Evolutionary conservation across 2,329 filamentous ascomycete genomes (phyloP).

Genomic region (Nothophaeocryptopus gaeumannii): DNA sequence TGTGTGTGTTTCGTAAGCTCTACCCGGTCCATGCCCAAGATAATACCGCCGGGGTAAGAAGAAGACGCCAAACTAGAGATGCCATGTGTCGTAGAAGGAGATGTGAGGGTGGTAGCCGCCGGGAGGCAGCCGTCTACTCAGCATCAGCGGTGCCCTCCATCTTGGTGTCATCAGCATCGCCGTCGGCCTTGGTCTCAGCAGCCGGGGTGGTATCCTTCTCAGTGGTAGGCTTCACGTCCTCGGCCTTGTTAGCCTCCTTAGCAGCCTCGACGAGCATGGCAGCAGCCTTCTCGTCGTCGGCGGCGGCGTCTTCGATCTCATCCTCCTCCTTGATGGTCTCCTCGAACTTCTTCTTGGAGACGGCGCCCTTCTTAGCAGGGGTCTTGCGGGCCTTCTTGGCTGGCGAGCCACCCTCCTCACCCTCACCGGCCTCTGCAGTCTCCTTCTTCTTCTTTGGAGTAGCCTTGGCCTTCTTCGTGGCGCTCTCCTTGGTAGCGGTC

Average conservation of each 20-base stretch:
- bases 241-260: background rate
- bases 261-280: constrained; percentile 1
- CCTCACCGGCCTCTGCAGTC: constrained; percentile 5
- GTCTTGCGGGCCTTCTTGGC: constrained; percentile 14
- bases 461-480: background rate
- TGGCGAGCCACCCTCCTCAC: constrained; percentile 10
- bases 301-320: constrained; percentile 8
- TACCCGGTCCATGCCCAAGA: too few relatives aligned
- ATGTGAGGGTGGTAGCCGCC: too few relatives aligned
- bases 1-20: too few relatives aligned
- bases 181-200: background rate
- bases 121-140: background rate
- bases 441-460: constrained; percentile 18
- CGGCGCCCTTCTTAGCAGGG: constrained; percentile 14
- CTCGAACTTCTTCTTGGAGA: constrained; percentile 23
- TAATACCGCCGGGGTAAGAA: too few relatives aligned
- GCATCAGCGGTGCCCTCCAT: constrained; percentile 8
- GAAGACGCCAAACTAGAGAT: too few relatives aligned
- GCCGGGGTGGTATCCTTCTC: constrained; percentile 18
- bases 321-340: constrained; percentile 18
- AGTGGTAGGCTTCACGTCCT: background rate
- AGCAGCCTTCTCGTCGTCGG: constrained; percentile 17
- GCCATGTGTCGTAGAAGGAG: too few relatives aligned
- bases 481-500: constrained; percentile 29
- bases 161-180: background rate